A percentile compares a stretch with the other conserved stretches of the same genome.
Evolutionary conservation across 2,329 filamentous ascomycete species (phyloP).

Genomic region (Cladosporium sp.): DNA sequence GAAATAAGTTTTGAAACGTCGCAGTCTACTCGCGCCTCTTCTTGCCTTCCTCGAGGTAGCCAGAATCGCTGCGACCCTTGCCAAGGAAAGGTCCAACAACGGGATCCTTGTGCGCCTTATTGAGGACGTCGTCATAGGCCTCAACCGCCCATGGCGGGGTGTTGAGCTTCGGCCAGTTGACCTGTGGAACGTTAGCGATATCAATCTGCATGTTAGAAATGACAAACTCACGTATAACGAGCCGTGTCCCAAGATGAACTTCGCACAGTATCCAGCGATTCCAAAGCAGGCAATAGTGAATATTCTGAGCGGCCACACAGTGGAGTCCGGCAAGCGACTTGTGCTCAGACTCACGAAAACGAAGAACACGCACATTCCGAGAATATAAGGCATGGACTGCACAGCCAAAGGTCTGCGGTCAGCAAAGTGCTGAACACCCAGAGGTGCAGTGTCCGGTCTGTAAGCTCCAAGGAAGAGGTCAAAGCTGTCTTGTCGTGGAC

Average conservation of each 20-base stretch:
- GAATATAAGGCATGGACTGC: slow-evolving; percentile 87
- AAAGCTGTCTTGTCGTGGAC: slow-evolving; percentile 89
- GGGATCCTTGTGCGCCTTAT: slow-evolving; percentile 74
- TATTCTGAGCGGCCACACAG: slow-evolving; percentile 73
- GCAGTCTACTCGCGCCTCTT: slow-evolving; percentile 77
- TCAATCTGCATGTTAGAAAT: not conserved
- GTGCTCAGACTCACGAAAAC: slow-evolving; percentile 71
- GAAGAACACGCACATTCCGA: slow-evolving; percentile 82
- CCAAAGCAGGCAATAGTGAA: slow-evolving; percentile 75
- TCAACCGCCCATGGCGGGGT: slow-evolving; percentile 81
- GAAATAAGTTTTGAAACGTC: not conserved
- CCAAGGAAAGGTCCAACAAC: slow-evolving; percentile 70
- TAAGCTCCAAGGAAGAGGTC: slow-evolving; percentile 90
- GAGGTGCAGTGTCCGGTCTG: slow-evolving; percentile 65
- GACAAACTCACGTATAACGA: slow-evolving; percentile 82
- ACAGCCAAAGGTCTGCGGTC: slow-evolving; percentile 82
- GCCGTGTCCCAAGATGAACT: slow-evolving; percentile 78
- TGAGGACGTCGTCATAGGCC: slow-evolving; percentile 80
- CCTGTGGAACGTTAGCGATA: slow-evolving; percentile 49
- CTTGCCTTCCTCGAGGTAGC: slow-evolving; percentile 93
- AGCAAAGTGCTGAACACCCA: slow-evolving; percentile 72
- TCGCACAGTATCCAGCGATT: slow-evolving; percentile 64
- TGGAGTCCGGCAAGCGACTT: slow-evolving; percentile 63
- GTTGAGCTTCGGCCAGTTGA: slow-evolving; percentile 97
- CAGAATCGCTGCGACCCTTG: slow-evolving; percentile 70